A percentile compares a stretch with the other conserved stretches of the same genome.
These are phyloP conservation scores for Toxicodendron radicans DNA, from an alignment of 345 rosid species.

Conservation along the genomic window DNA sequence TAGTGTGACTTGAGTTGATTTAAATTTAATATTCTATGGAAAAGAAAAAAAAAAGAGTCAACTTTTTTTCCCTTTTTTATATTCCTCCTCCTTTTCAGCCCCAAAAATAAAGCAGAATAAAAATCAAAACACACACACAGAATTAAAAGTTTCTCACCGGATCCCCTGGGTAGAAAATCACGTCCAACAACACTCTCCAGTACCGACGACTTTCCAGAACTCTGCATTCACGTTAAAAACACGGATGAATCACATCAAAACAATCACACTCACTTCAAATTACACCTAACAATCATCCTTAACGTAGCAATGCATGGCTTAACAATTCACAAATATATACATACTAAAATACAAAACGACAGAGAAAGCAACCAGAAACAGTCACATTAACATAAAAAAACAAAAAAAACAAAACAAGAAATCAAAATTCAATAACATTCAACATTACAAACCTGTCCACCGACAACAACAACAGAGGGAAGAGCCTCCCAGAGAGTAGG, in stretches of 20 bases:
- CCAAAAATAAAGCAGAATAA: not conserved
- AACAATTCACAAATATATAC: not conserved
- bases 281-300: not conserved
- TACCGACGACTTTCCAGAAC: constrained; percentile 72
- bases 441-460: constrained; percentile 47
- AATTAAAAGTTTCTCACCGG: constrained; percentile 34
- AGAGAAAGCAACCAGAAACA: not conserved
- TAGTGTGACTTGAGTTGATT: constrained; percentile 1
- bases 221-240: constrained; percentile 30
- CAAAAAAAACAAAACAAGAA: too few species aligned
- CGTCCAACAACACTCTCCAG: constrained; percentile 72
- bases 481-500: constrained; percentile 78
- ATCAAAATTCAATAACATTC: too few species aligned
- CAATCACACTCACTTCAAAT: constrained; percentile 1
- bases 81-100: not conserved
- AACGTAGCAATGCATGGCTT: not conserved
- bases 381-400: not conserved
- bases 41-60: not conserved
- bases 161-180: constrained; percentile 71
- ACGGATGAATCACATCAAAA: not conserved
- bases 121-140: not conserved
- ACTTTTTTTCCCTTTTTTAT: not conserved
- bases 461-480: constrained; percentile 68
- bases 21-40: not conserved
- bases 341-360: not conserved